A percentile compares a stretch with the other conserved stretches of the same genome.
These are phyloP conservation scores for Pseudopithomyces chartarum DNA, from an alignment of 2,329 filamentous ascomycete genomes.

Conservation along the genomic window DNA sequence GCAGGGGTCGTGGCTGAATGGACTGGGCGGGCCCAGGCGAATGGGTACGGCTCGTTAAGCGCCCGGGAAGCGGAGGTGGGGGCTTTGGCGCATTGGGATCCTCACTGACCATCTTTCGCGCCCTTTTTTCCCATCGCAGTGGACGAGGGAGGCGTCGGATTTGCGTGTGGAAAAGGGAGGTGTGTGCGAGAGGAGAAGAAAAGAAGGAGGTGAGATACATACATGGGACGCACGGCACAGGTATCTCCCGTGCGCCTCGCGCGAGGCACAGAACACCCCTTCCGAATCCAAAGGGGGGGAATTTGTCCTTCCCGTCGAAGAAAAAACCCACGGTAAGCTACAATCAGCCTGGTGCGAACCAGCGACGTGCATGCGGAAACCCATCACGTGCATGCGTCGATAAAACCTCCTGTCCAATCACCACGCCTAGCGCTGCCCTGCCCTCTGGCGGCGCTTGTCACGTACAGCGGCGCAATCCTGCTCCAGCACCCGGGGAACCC, in stretches of 20 bases:
- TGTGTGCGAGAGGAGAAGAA: no score
- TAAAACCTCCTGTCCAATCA: conserved; percentile 7
- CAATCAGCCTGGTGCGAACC: neutral
- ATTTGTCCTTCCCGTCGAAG: neutral
- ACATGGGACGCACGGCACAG: no score
- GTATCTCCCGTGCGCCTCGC: no score
- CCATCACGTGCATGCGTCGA: conserved; percentile 4
- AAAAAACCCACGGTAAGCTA: neutral
- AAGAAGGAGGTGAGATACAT: no score
- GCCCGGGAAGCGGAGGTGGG: conserved; percentile 9
- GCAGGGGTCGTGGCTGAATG: conserved; percentile 16
- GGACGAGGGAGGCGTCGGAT: no score
- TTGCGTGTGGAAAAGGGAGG: no score
- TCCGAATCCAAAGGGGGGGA: neutral
- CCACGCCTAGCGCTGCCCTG: neutral
- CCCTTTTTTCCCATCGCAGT: no score
- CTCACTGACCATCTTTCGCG: neutral
- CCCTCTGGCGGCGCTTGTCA: neutral
- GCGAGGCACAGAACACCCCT: no score
- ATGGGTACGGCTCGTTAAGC: conserved; percentile 20
- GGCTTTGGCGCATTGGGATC: neutral
- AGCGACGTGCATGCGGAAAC: neutral
- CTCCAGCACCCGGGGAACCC: neutral
- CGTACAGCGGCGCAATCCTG: neutral
- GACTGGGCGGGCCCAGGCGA: conserved; percentile 15